Evolutionary conservation across 1,284 basidiomycete species (phyloP), one percentile per base, ranked within the genome.

Genomic region (Porogramme epimiltina): DNA sequence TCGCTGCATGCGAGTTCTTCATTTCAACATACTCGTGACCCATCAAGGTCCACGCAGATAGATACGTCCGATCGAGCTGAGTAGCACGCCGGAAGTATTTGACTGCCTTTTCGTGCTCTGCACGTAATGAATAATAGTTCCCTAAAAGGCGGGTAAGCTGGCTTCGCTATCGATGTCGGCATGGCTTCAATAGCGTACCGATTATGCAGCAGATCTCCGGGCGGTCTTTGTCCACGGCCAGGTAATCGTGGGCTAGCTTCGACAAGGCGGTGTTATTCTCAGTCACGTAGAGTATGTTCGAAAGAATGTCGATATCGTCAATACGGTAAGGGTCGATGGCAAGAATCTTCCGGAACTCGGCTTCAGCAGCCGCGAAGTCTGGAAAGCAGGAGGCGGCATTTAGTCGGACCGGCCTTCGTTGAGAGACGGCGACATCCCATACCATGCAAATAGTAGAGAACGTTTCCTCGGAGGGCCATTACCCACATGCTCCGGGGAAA

Each of bases 41-140:
- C 88, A 99, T 94, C 56, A 99, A 72, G n/a, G 96, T 98, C 97
- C 97, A 99, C 3, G 97, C 97, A 3, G 93, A 90, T 20, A 98
- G 79, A 70, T 95, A 99, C 4, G 92, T 94, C 56, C 91, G 82
- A 70, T 99, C 96, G 45, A 99, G 82, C 62, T 95, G 89, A 18
- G 96, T 91, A 9, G 96, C 95, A 52, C 95, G 84, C 60, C 89
- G 84, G 73, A 99, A 99, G 70, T 98, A 97, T 64, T 91, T 91
- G 63, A 98, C 89, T 0, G 97, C 95, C 68, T 96, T 96, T 64
- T 94, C 93, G 67, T 98, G 95, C 65, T 99, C 95, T 9, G 85
- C 82, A 24, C 93, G 85, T 18, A 95, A 79, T 22, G 95, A 97
- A 74, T 97, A 98, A 70, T 98, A 95, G 68, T 99, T 99, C 37